A percentile compares a stretch with the other conserved stretches of the same genome.
Evolutionary conservation across 768 basidiomycete genomes (phyloP).

Genomic region (Mycena sanguinolenta): DNA sequence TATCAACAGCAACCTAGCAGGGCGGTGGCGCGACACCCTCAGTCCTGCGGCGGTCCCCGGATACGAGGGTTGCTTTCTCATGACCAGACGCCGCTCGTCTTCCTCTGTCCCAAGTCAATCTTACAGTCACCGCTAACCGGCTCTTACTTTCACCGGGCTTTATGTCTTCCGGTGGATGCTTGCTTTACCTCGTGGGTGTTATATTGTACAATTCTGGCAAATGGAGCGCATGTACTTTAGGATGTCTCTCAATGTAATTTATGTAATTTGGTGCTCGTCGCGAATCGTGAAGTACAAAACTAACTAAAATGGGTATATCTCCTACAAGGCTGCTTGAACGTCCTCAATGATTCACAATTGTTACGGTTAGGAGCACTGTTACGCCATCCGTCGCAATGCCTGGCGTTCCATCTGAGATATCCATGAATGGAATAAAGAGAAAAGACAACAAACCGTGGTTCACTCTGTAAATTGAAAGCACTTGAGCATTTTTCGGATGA

Average conservation of each 20-base stretch:
- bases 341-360: constrained; percentile 35
- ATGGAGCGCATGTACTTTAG: too few species aligned
- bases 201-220: constrained; percentile 9
- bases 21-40: constrained; percentile 89
- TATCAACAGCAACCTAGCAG: constrained; percentile 77
- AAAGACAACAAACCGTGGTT: constrained; percentile 17
- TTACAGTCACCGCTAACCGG: not conserved
- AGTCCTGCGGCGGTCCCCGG: constrained; percentile 73
- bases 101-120: not conserved
- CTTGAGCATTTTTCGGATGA: not conserved
- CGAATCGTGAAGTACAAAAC: too few species aligned
- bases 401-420: constrained; percentile 29
- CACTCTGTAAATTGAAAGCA: not conserved
- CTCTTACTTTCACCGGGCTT: not conserved
- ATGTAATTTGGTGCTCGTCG: too few species aligned
- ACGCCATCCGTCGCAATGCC: constrained; percentile 63
- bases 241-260: too few species aligned
- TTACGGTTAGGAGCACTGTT: constrained; percentile 59
- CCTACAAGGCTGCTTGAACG: too few species aligned
- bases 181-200: not conserved
- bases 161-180: not conserved
- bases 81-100: constrained; percentile 68
- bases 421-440: not conserved
- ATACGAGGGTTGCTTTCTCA: constrained; percentile 90
- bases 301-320: too few species aligned